These are phyloP conservation scores for Chiua sp. DNA, from an alignment of 1,284 basidiomycete species.

Conservation along the genomic window DNA sequence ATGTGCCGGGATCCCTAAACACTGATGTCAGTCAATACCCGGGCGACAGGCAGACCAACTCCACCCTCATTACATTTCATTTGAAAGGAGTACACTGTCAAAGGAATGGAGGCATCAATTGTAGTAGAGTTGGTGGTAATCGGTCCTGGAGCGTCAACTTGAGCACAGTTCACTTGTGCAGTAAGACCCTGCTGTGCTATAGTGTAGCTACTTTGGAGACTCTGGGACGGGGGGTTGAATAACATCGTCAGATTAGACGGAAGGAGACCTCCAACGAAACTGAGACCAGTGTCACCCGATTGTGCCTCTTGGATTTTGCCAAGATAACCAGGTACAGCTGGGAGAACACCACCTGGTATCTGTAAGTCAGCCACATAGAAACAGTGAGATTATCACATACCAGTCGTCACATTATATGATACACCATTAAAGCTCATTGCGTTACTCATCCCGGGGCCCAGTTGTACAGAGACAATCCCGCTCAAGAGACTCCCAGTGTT, in stretches of 20 bases:
- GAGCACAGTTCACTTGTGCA: constrained; percentile 9
- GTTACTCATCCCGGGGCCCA: background rate
- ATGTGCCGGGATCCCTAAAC: constrained; percentile 1
- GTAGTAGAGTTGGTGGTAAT: background rate
- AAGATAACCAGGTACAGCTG: constrained; percentile 2
- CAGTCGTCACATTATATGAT: constrained; percentile 11
- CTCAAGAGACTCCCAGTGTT: constrained; percentile 11
- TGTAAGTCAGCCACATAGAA: background rate
- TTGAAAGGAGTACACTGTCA: background rate
- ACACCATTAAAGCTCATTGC: constrained; percentile 13
- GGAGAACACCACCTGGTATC: constrained; percentile 8
- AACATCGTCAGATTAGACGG: background rate
- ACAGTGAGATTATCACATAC: background rate
- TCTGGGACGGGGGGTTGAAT: background rate
- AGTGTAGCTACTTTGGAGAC: constrained; percentile 1
- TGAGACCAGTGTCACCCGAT: background rate
- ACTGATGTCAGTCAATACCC: background rate
- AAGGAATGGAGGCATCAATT: background rate
- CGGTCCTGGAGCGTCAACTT: background rate
- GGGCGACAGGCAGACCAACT: too few species aligned
- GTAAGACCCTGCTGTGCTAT: constrained; percentile 15
- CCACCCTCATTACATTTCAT: constrained; percentile 3
- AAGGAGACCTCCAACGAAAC: background rate
- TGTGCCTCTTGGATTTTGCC: background rate
- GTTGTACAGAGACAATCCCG: constrained; percentile 9